Evolutionary conservation across 202 grass and related monocot species (phyloP), one percentile per base, ranked within the genome.

Genomic region (Musa balbisiana): DNA sequence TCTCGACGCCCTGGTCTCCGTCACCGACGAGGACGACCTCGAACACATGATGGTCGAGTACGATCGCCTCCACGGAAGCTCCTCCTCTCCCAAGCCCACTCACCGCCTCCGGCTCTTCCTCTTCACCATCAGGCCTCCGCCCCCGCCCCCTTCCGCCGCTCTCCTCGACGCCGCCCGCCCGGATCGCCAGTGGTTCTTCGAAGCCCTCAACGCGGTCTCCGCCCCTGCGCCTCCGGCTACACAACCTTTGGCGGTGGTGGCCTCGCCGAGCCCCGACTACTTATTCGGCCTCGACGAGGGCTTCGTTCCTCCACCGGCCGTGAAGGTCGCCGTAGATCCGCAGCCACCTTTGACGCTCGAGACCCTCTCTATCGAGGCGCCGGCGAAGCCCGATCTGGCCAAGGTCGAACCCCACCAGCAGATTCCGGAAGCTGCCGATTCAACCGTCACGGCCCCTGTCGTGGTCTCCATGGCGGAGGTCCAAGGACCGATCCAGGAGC

Each of bases 11-110:
- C 96, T 99, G 59, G 78, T 99, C 79, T 92, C 96, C 62, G 83
- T 99, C 73, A 95, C 96, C 51, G 92, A 95, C 80, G 96, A 99
- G 69, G 96, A 99, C 83, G 96, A 99, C 79, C 87, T 99, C 5
- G 96, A 99, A 1, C 83, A 95, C 55, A 87, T 99, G 80, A 80
- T 99, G 70, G 49, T 90, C 71, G 95, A 99, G 91, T 99, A 83
- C 79, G 89, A 99, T 79, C 91, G 95, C 56, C 81, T 90, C 63
- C 95, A 92, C 26, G 43, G 80, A n/a, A 17, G 8, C 79, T 79
- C 76, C 88, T 89, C 55, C 0, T 64, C 87, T 1, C 69, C 77
- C 19, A 74, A 60, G 3, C 76, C 79, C 6, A 49, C 87, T 5
- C 77, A 87, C 15, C 81, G 95, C 43, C 64, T 99, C 10, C 85